Base-by-base conservation (phyloP, 2,329 filamentous ascomycete genomes). In the Xylariaceae sp. region DNA sequence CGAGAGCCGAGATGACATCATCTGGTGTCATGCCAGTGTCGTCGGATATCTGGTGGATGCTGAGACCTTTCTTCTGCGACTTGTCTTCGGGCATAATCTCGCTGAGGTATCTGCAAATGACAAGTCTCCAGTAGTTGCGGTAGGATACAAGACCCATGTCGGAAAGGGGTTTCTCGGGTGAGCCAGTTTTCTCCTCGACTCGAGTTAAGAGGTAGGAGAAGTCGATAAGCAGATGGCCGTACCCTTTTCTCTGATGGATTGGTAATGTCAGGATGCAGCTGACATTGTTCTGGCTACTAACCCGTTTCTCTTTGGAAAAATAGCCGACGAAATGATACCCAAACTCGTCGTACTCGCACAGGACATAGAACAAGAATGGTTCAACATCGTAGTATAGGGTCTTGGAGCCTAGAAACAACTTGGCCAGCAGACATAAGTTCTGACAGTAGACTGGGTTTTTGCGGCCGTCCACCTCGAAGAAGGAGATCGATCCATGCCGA, bases 361-460 rank as follows among this genome's bases (percentile, higher is more conserved):
- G 87, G 54, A 96, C 90, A 62, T 97, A 97, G 69, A 97, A 97
- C 6, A 97, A 67, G 62, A 97, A 97, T 0, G 91, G 93, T 53
- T 97, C 91, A 2, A 97, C 91, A 57, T 97, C 91, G 66, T 97
- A 97, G 69, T 97, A 97, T 3, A 97, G 76, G 0, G 93, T 98
- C 64, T 98, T 98, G 41, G 94, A 96, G 17, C 94, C 93, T n/a
- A 98, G 76, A 63, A 98, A 98, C 17, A 98, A 76, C 66, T 98
- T 98, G 40, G 90, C 93, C 33, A 98, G 75, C 12, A 98, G 78
- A 65, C 93, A 98, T 24, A 98, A 79, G 54, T 98, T 98, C 57
- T 96, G 93, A 61, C 93, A 98, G 68, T 96, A 98, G n/a, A 95
- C 88, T 0, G 93, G 89, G 55, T 98, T 95, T 57, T 95, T 95